phyloP scores from a whole-genome alignment of 1,284 basidiomycete species.

The Amylostereum areolatum region DNA sequence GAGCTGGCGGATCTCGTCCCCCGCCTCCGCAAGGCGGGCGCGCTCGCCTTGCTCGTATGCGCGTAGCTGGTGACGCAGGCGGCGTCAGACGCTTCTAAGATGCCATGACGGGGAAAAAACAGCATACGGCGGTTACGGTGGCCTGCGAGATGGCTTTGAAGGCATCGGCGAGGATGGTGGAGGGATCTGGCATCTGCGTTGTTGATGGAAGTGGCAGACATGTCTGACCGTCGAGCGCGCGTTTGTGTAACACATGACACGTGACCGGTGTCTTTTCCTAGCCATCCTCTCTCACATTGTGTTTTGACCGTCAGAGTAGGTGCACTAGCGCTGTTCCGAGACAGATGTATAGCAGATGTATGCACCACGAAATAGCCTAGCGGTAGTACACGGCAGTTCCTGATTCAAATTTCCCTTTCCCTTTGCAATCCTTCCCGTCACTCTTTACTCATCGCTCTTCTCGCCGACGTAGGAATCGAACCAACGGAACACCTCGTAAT shows the following conservation, averaged over 20 bases:
- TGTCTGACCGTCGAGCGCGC: no score
- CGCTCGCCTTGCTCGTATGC: constrained; percentile 24
- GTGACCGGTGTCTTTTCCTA: no score
- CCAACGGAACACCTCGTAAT: constrained; percentile 87
- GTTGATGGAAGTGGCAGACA: no score
- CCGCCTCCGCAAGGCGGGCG: constrained; percentile 30
- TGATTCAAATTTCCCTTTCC: no score
- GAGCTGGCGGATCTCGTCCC: constrained; percentile 39
- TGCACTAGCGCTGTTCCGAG: no score
- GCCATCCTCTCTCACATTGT: no score
- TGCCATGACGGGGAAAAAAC: not conserved
- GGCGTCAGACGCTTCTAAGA: not conserved
- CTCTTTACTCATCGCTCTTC: constrained; percentile 9
- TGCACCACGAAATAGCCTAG: no score
- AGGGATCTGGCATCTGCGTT: constrained; percentile 15
- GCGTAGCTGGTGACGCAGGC: constrained; percentile 8
- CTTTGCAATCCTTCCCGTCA: no score
- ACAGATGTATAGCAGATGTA: no score
- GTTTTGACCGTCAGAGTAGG: no score
- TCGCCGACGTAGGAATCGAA: constrained; percentile 70
- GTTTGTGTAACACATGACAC: no score
- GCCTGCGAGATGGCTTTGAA: constrained; percentile 13
- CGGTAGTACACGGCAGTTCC: no score
- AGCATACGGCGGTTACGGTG: constrained; percentile 10
- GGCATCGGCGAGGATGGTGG: constrained; percentile 10